Evolutionary conservation across 2,329 filamentous ascomycete species (phyloP).

Genomic region (Colletotrichum nymphaeae): DNA sequence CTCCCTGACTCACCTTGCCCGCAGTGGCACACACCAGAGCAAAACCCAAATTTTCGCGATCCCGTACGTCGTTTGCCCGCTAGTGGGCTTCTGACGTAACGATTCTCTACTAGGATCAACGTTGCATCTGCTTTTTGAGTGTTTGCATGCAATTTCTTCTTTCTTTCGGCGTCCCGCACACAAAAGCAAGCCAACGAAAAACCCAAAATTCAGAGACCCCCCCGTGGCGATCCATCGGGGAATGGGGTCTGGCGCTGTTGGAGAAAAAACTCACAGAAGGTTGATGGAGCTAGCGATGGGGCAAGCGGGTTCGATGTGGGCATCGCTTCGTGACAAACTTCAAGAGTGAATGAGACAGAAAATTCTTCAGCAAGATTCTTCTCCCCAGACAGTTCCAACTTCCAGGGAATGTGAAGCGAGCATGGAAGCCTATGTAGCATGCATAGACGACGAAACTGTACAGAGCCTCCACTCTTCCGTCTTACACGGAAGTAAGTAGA

Average conservation of each 20-base stretch:
- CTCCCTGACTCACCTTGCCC: neutral
- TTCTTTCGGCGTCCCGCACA: neutral
- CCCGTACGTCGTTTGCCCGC: neutral
- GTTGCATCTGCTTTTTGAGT: neutral
- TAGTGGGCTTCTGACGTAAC: constrained; percentile 8
- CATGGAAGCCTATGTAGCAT: neutral
- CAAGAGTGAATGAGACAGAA: neutral
- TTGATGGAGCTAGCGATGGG: neutral
- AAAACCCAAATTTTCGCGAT: neutral
- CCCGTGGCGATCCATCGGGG: constrained; percentile 7
- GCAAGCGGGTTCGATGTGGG: constrained; percentile 9
- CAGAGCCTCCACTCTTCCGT: constrained; percentile 21
- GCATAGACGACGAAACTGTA: neutral
- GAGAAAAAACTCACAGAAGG: neutral
- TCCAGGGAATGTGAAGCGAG: neutral
- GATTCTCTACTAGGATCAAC: constrained; percentile 1
- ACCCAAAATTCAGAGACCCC: neutral
- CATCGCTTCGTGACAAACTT: neutral
- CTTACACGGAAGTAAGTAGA: neutral
- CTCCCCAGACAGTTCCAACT: neutral
- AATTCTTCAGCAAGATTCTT: constrained; percentile 10
- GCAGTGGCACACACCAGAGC: neutral
- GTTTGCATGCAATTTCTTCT: neutral
- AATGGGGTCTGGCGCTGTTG: neutral
- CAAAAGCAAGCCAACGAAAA: neutral